A percentile compares a stretch with the other conserved stretches of the same genome.
These are phyloP conservation scores for Mortierella sp. DNA, from an alignment of 371 early-diverging fungal genomes.

Conservation along the genomic window DNA sequence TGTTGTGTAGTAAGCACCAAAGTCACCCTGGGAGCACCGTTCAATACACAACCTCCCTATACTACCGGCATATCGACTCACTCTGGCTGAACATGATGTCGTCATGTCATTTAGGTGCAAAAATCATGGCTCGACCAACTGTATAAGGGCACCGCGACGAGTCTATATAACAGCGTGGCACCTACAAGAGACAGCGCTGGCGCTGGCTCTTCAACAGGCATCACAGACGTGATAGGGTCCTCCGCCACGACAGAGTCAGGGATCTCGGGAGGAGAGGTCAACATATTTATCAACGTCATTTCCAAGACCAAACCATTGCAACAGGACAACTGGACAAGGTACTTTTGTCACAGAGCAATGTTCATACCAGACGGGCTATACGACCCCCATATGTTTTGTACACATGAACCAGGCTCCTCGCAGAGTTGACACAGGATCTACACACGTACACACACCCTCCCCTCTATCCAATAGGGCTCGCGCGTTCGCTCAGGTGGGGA, in stretches of 20 bases:
- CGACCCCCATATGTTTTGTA: too few species aligned
- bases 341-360: too few species aligned
- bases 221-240: not conserved
- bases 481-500: conserved; percentile 16
- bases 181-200: conserved; percentile 3
- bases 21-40: too few species aligned
- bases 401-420: too few species aligned
- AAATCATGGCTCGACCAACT: conserved; percentile 50
- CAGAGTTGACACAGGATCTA: too few species aligned
- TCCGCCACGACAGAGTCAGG: not conserved
- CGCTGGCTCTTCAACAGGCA: not conserved
- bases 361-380: too few species aligned
- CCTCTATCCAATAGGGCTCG: conserved; percentile 20
- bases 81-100: too few species aligned
- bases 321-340: conserved; percentile 45
- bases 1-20: conserved; percentile 75
- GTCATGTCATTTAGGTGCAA: conserved; percentile 31
- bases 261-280: conserved; percentile 35
- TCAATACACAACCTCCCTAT: too few species aligned
- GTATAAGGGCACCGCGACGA: conserved; percentile 31
- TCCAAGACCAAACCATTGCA: conserved; percentile 29
- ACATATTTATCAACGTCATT: conserved; percentile 50
- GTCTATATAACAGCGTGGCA: conserved; percentile 6
- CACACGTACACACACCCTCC: too few species aligned
- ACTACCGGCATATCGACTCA: too few species aligned